Conservation (phyloP, 805 yeast species). For the Komagataella mondaviorum region DNA sequence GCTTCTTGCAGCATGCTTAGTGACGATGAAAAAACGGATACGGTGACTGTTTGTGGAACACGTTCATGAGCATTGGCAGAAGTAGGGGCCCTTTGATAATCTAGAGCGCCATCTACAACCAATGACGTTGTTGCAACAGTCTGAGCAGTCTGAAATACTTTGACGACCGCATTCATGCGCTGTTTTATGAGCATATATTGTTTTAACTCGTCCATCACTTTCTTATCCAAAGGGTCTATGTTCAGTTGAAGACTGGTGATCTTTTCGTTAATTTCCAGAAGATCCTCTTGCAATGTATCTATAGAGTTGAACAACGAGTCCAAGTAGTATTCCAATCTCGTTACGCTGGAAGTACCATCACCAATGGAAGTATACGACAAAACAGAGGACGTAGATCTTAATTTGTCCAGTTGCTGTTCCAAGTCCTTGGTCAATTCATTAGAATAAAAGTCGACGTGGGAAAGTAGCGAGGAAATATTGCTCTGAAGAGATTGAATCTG, state of each 20-base stretch:
- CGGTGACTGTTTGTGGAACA: slow-evolving; percentile 6
- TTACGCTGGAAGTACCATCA: slow-evolving; percentile 22
- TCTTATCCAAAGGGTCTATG: slow-evolving; percentile 5
- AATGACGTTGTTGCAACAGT: slow-evolving; percentile 1
- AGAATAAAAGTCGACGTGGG: slow-evolving; percentile 51
- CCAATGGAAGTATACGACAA: slow-evolving; percentile 20
- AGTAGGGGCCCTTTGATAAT: slow-evolving; percentile 5
- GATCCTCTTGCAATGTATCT: slow-evolving; percentile 37
- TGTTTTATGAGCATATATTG: slow-evolving; percentile 29
- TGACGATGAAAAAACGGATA: slow-evolving; percentile 21
- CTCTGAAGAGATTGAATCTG: slow-evolving; percentile 28
- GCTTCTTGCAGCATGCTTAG: slow-evolving; percentile 30
- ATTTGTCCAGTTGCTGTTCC: slow-evolving; percentile 30
- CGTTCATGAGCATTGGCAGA: not conserved
- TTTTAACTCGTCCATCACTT: slow-evolving; percentile 23
- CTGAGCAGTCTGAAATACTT: slow-evolving; percentile 29
- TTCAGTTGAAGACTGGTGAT: slow-evolving; percentile 5
- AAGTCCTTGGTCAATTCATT: slow-evolving; percentile 43
- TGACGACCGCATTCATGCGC: slow-evolving; percentile 31
- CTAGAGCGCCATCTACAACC: not conserved
- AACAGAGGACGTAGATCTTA: slow-evolving; percentile 38
- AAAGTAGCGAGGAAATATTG: slow-evolving; percentile 34
- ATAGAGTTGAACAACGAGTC: slow-evolving; percentile 48
- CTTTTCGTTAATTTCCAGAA: slow-evolving; percentile 18
- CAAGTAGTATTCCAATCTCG: slow-evolving; percentile 53